Evolutionary conservation across 2,329 filamentous ascomycete genomes (phyloP).

Genomic region (Diaporthe helianthi): DNA sequence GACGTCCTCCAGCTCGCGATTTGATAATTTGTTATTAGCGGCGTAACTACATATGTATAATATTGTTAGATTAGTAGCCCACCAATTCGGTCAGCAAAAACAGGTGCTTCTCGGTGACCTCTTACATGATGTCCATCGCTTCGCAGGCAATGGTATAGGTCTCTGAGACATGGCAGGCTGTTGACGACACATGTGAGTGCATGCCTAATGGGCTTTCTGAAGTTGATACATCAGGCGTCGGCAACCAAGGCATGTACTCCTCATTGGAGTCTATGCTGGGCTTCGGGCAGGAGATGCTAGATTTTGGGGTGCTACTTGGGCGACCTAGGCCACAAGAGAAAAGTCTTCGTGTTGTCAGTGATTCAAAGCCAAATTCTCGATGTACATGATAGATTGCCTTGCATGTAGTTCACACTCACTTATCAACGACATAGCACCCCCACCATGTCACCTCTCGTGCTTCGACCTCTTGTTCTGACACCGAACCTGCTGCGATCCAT

Average conservation of each 20-base stretch:
- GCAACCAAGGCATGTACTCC: conserved; percentile 36
- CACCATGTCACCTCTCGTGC: conserved; percentile 38
- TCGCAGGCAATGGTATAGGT: conserved; percentile 36
- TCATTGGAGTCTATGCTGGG: conserved; percentile 30
- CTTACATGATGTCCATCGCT: conserved; percentile 36
- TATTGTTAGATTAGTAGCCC: background rate
- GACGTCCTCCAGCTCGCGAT: conserved; percentile 30
- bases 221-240: conserved; percentile 6
- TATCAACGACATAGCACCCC: conserved; percentile 39
- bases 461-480: conserved; percentile 36
- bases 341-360: conserved; percentile 25
- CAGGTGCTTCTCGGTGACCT: background rate
- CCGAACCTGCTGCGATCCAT: conserved; percentile 27
- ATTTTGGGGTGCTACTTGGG: conserved; percentile 35
- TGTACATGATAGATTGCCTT: too few relatives aligned
- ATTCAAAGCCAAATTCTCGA: background rate
- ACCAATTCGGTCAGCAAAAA: background rate
- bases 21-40: conserved; percentile 27
- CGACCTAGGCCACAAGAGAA: conserved; percentile 36
- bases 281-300: conserved; percentile 37
- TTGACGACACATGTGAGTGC: conserved; percentile 33
- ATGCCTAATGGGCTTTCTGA: conserved; percentile 7
- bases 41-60: background rate
- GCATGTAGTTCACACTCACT: conserved; percentile 30
- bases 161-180: conserved; percentile 36